phyloP scores from a whole-genome alignment of 768 basidiomycete genomes.

The Tremella fuciformis region DNA sequence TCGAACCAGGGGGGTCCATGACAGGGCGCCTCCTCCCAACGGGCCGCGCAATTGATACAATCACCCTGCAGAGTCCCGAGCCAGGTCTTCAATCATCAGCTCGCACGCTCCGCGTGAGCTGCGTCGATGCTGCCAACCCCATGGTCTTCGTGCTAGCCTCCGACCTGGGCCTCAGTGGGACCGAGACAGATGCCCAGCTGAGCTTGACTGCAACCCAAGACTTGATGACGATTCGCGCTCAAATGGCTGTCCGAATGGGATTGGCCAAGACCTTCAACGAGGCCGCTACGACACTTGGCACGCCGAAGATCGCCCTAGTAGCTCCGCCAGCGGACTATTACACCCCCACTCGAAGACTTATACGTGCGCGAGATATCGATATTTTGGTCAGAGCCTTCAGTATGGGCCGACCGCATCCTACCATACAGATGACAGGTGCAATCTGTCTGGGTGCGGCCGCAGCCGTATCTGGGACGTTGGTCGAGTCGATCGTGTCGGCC shows the following conservation, averaged over 20 bases:
- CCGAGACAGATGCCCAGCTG: conserved; percentile 32
- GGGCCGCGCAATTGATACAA: conserved; percentile 56
- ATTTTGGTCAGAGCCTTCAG: conserved; percentile 58
- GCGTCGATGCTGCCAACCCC: conserved; percentile 73
- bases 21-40: conserved; percentile 71
- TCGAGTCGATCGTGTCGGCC: conserved; percentile 17
- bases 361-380: conserved; percentile 19
- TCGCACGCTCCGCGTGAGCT: conserved; percentile 53
- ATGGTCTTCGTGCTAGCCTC: conserved; percentile 62
- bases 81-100: neutral
- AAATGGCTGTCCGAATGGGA: conserved; percentile 68
- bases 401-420: conserved; percentile 56
- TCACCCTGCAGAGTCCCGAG: conserved; percentile 47
- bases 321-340: conserved; percentile 23
- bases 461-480: conserved; percentile 16
- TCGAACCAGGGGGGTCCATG: conserved; percentile 65
- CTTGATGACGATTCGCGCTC: conserved; percentile 57
- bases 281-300: conserved; percentile 69
- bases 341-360: conserved; percentile 12
- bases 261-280: conserved; percentile 57
- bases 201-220: conserved; percentile 20
- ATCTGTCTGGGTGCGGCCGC: conserved; percentile 29
- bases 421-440: conserved; percentile 37
- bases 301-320: conserved; percentile 38
- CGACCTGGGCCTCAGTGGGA: conserved; percentile 55